Evolutionary conservation across 1,139 yeast species (phyloP), one percentile per base, ranked within the genome.

Genomic region (Candida mesenterica): DNA sequence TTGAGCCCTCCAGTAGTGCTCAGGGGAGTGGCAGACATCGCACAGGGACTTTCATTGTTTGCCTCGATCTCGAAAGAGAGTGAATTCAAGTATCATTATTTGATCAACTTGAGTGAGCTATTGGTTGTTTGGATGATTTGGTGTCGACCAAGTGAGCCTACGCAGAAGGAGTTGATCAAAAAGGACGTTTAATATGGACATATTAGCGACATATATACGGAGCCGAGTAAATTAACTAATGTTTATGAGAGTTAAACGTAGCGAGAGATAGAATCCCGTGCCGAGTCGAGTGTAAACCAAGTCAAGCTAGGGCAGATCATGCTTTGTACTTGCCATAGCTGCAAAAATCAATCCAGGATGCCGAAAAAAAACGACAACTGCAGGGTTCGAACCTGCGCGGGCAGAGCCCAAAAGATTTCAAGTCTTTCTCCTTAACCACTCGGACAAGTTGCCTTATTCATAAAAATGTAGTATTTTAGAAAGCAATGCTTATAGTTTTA

Each of bases 381-480:
- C 61, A 57, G 61, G 61, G 55, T 45, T 55, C 61, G 61, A 57
- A 55, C 61, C 61, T 55, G 59, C 61, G 61, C 53, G 59, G 61
- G 59, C 59, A 53, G 41, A 55, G 52, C 59, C 61, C 61, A 55
- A 48, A 65, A 68, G 75, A 68, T 69, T 68, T 69, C 75, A 63
- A 70, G 70, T 69, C 76, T 68, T 65, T 69, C 75, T 68, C 75
- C 75, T 70, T 69, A 69, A 69, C 75, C 75, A 62, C 75, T 69
- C 75, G 75, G 75, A 67, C 75, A 69, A 67, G 72, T 64, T 68
- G 74, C 73, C 74, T 28, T 17, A 6, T 28, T 28, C 26, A 5
- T 24, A 12, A 24, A 7, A n/a, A n/a, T n/a, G n/a, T n/a, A n/a
- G n/a, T n/a, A n/a, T n/a, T n/a, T n/a, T n/a, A n/a, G n/a, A n/a